Evolutionary conservation across 257 asterid genomes (phyloP), one percentile per base, ranked within the genome.

Genomic region (Penstemon davidsonii): DNA sequence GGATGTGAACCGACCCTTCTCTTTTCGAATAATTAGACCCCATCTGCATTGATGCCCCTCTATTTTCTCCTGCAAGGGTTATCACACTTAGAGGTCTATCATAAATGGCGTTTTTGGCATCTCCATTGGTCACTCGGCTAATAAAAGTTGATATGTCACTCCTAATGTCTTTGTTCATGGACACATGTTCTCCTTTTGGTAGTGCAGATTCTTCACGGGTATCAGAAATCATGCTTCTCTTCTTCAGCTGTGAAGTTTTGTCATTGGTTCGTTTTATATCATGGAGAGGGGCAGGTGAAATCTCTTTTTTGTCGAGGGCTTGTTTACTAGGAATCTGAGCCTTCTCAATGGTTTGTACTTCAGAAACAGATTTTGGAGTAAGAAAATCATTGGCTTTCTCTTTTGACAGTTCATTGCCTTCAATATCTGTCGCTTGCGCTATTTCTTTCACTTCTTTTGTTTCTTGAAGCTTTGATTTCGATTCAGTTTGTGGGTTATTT

Each of bases 41-140:
- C 64, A 87, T 73, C 41, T 88, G 92, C 96, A 94, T 84, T 3
- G 88, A 78, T 13, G 97, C 96, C 38, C 99, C 99, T 74, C 89
- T 80, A 47, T 91, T 94, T 64, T 94, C 97, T 52, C 97, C 99
- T 11, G 96, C 91, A 60, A 94, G 91, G 41, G 96, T 94, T 69
- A 94, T 81, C 39, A 91, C 89, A 40, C 85, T 82, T 47, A 80
- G 80, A 6, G 80, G 78, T 61, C 57, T 78, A 55, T 82, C 89
- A 38, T 77, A 67, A 18, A 37, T 38, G 73, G 78, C 36, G 1
- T 25, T 59, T 58, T 70, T 71, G 25, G 76, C 66, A 57, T 83
- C 86, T 46, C 80, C 81, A 43, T 37, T 12, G 43, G 80, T 70
- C 79, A 74, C 66, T 69, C 49, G 74, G 38, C 81, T 76, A 69